A percentile compares a stretch with the other conserved stretches of the same genome.
Conservation (phyloP, 768 basidiomycete genomes). For the Lactarius pseudohatsudake region DNA sequence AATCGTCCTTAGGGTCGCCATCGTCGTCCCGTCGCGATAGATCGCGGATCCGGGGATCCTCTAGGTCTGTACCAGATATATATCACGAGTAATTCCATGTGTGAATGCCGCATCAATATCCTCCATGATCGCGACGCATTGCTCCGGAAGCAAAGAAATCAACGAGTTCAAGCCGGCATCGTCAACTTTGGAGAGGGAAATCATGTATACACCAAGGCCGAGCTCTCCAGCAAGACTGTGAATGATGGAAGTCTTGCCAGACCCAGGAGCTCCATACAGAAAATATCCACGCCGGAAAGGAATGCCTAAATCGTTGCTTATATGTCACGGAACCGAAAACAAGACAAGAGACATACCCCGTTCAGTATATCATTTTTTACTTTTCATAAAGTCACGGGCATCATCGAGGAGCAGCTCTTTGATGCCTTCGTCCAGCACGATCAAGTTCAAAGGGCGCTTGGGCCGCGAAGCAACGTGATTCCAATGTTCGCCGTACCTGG, state of each 20-base stretch:
- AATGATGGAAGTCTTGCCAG: constrained; percentile 78
- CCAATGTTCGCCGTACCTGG: constrained; percentile 44
- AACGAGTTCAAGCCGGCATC: constrained; percentile 58
- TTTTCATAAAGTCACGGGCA: constrained; percentile 65
- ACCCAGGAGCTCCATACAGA: constrained; percentile 71
- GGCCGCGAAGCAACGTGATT: constrained; percentile 53
- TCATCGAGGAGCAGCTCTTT: constrained; percentile 66
- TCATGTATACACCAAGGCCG: constrained; percentile 67
- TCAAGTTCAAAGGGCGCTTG: constrained; percentile 65
- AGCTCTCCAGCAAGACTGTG: constrained; percentile 79
- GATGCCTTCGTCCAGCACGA: constrained; percentile 69
- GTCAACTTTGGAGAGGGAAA: constrained; percentile 68
- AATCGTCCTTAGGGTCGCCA: constrained; percentile 8
- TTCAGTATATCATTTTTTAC: constrained; percentile 61
- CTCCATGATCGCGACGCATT: constrained; percentile 78
- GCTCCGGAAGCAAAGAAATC: constrained; percentile 62
- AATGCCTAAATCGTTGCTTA: constrained; percentile 40
- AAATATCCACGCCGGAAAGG: constrained; percentile 81
- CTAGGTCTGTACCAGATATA: constrained; percentile 18
- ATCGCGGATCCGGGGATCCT: constrained; percentile 37
- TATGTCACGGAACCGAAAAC: not conserved
- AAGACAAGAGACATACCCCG: constrained; percentile 44
- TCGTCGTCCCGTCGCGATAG: constrained; percentile 26
- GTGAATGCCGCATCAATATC: constrained; percentile 80
- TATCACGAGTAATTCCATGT: constrained; percentile 42